Evolutionary conservation across 441 rosid genomes (phyloP).

Genomic region (Syzygium syzygioides): DNA sequence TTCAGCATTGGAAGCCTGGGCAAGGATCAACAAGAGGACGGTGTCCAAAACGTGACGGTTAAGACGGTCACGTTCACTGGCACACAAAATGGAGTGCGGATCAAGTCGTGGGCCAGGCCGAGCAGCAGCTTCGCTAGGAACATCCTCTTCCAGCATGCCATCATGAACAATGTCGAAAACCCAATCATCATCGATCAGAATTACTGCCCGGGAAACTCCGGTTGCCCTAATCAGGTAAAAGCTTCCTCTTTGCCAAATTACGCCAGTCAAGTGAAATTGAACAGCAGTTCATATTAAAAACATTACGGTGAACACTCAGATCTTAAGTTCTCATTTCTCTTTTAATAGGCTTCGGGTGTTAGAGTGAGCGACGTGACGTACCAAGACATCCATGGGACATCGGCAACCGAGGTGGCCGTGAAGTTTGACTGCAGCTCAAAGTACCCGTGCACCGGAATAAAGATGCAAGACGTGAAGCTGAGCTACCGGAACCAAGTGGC

Average conservation of each 20-base stretch:
- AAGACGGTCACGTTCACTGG: slow-evolving; percentile 39
- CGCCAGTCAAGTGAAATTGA: background rate
- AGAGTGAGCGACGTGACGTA: background rate
- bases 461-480: background rate
- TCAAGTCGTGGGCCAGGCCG: slow-evolving; percentile 61
- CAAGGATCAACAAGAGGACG: slow-evolving; percentile 30
- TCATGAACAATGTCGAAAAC: slow-evolving; percentile 56
- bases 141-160: slow-evolving; percentile 41
- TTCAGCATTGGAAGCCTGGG: slow-evolving; percentile 66
- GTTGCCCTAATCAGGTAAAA: background rate
- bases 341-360: background rate
- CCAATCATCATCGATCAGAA: slow-evolving; percentile 63
- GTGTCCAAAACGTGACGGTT: slow-evolving; percentile 64
- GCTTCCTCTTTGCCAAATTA: background rate
- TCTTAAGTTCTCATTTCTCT: background rate
- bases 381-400: background rate
- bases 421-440: background rate
- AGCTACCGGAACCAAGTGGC: background rate
- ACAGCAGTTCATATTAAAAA: background rate
- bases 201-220: slow-evolving; percentile 11
- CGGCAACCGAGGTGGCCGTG: background rate
- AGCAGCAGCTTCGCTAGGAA: slow-evolving; percentile 48
- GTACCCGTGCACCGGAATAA: background rate
- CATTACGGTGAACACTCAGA: background rate
- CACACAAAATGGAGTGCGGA: slow-evolving; percentile 59